phyloP scores from a whole-genome alignment of 1,139 yeast species.

The Pneumocystis murina region DNA sequence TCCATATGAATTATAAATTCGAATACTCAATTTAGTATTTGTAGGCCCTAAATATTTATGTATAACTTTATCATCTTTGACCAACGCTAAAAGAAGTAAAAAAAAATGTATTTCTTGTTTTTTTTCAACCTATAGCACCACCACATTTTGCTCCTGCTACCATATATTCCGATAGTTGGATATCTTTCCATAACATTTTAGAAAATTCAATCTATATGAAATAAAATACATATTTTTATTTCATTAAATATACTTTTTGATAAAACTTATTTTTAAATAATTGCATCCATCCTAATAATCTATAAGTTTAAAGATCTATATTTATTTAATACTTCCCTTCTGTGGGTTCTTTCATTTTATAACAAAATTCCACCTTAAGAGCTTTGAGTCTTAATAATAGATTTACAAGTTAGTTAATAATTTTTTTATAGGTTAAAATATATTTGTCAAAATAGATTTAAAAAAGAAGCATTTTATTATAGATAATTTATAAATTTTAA shows the following conservation, averaged over 20 bases:
- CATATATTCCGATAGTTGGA: slow-evolving; percentile 21
- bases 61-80: slow-evolving; percentile 17
- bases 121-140: slow-evolving; percentile 31
- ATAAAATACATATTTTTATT: slow-evolving; percentile 9
- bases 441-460: no score
- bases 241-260: neutral
- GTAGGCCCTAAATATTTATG: slow-evolving; percentile 20
- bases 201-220: slow-evolving; percentile 20
- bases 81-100: slow-evolving; percentile 12
- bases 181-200: slow-evolving; percentile 20
- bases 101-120: slow-evolving; percentile 1
- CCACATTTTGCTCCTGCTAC: slow-evolving; percentile 33
- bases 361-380: neutral
- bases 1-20: slow-evolving; percentile 13
- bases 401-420: neutral
- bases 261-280: neutral
- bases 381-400: neutral
- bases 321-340: neutral
- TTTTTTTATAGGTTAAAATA: no score
- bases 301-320: neutral
- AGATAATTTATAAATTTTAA: no score
- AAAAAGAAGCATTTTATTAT: no score
- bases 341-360: neutral
- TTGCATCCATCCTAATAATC: neutral
- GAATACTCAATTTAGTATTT: slow-evolving; percentile 10